Evolutionary conservation across 2,329 filamentous ascomycete species (phyloP), one percentile per base, ranked within the genome.

Genomic region (Alternaria gansuensis): DNA sequence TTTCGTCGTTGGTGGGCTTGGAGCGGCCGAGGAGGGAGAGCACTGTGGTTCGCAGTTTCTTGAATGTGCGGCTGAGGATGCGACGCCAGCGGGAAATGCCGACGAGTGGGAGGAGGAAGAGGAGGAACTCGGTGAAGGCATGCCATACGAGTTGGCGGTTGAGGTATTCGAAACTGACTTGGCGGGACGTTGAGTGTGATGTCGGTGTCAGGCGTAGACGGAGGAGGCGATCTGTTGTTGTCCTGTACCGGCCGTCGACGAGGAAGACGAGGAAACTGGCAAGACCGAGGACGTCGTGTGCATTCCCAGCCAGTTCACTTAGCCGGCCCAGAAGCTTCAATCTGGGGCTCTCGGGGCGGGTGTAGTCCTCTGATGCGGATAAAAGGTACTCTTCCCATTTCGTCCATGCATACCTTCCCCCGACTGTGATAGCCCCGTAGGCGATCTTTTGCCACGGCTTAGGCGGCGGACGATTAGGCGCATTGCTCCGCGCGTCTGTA

Each of bases 61-160:
- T 88, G 92, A 93, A 96, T n/a, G 89, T 88, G 62, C 93, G 86
- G 21, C 86, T 84, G n/a, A 97, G 82, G 90, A 94, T 97, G 66
- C 93, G 86, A 57, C 92, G 87, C 95, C 95, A 99, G 65, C 93
- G 87, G 71, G 91, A 90, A 67, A 99, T 94, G 51, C 95, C 95
- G 40, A 99, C 91, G n/a, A 99, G 85, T 0, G 95, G 95, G n/a
- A 99, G 84, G 17, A 98, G 86, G 77, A 98, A 99, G 31, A 99
- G 85, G n/a, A 99, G 83, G 70, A 99, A 99, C 76, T 99, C 95
- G 26, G 95, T 99, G 72, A 99, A 97, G n/a, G 95, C 95, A 79
- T 99, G 95, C 95, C 95, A 99, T 36, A 99, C 95, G 10, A 99
- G 87, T 79, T 99, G 95, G 46, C 95, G 89, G 77, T 99, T 99